These are phyloP conservation scores for Dendrobium huoshanense DNA, from an alignment of 106 monocot species.

Conservation along the genomic window DNA sequence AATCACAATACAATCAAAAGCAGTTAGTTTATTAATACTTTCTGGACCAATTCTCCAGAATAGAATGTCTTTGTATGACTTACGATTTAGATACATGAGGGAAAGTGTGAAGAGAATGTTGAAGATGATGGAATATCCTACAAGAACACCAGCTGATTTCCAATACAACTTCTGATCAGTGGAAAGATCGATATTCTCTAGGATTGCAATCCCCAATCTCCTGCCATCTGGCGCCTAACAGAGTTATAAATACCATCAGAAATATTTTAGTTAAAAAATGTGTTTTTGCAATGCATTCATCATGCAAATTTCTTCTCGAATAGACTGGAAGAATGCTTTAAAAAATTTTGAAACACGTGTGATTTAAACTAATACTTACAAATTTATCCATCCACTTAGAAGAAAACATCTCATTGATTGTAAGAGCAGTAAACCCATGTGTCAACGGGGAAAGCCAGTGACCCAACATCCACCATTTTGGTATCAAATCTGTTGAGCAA, in stretches of 20 bases:
- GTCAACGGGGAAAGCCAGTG: conserved; percentile 67
- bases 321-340: too few species aligned
- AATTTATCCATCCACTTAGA: conserved; percentile 58
- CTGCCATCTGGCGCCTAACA: conserved; percentile 24
- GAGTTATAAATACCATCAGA: not conserved
- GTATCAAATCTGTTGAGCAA: conserved; percentile 32
- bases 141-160: conserved; percentile 45
- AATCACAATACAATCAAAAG: not conserved
- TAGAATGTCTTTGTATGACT: conserved; percentile 12
- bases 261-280: too few species aligned
- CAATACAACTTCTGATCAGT: conserved; percentile 45
- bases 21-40: too few species aligned
- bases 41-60: not conserved
- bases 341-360: not conserved
- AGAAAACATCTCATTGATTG: conserved; percentile 53
- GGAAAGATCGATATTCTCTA: conserved; percentile 23
- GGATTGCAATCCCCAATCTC: conserved; percentile 36
- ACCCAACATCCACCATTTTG: conserved; percentile 57
- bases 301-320: too few species aligned
- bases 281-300: too few species aligned
- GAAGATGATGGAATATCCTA: conserved; percentile 53
- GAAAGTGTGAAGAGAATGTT: conserved; percentile 50
- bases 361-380: conserved; percentile 20
- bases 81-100: conserved; percentile 55
- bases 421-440: conserved; percentile 45